These are phyloP conservation scores for Kluyveromyces sp. DNA, from an alignment of 1,139 yeast species.

Conservation along the genomic window DNA sequence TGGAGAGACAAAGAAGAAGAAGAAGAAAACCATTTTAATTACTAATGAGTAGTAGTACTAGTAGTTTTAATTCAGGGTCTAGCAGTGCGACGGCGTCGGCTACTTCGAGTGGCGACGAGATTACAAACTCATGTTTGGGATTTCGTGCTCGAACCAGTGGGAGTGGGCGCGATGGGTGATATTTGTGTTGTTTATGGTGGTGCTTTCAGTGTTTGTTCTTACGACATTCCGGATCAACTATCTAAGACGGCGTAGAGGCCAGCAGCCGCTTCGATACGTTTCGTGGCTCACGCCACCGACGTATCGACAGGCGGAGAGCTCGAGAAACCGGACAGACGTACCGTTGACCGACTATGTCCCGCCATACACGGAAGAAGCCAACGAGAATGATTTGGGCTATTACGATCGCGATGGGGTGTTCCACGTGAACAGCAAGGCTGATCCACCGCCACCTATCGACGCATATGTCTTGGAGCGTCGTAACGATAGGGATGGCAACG, in stretches of 20 bases:
- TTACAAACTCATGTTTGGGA: not conserved
- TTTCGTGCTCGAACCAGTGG: constrained; percentile 3
- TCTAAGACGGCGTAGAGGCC: constrained; percentile 53
- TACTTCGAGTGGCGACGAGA: not conserved
- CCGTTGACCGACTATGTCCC: constrained; percentile 43
- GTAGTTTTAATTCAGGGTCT: not conserved
- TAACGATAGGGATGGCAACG: not conserved
- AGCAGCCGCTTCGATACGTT: constrained; percentile 70
- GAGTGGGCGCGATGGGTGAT: constrained; percentile 25
- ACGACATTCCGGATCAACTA: constrained; percentile 50
- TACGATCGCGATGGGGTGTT: constrained; percentile 64
- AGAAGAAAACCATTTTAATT: not conserved
- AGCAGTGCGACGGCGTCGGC: not conserved
- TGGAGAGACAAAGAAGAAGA: not conserved
- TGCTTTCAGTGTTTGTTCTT: constrained; percentile 41
- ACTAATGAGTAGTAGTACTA: not conserved
- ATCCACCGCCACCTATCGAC: constrained; percentile 4
- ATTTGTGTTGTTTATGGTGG: constrained; percentile 44
- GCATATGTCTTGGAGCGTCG: constrained; percentile 3
- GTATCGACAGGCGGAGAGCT: constrained; percentile 66
- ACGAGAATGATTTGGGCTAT: constrained; percentile 70
- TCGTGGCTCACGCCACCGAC: constrained; percentile 93
- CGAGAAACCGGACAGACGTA: constrained; percentile 35
- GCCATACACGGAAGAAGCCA: constrained; percentile 55
- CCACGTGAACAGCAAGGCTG: constrained; percentile 4